Conservation (phyloP, 2,329 filamentous ascomycete genomes). For the Colletotrichum sp. region DNA sequence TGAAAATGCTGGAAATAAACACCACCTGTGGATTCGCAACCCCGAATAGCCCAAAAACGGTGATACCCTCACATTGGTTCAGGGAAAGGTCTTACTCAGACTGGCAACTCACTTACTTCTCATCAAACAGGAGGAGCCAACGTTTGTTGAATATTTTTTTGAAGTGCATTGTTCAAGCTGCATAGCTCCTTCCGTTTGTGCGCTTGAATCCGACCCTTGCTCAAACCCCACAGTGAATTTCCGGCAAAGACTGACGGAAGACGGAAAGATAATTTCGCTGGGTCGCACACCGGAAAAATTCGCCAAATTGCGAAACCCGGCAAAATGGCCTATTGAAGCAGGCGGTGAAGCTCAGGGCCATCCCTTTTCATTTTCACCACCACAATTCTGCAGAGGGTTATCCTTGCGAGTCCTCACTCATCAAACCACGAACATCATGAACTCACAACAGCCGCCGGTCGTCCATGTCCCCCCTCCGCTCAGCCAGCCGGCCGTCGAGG, state of each 20-base stretch:
- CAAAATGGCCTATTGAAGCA: background rate
- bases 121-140: too few relatives aligned
- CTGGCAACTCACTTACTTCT: accelerated
- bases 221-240: background rate
- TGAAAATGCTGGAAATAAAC: background rate
- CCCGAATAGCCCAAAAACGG: background rate
- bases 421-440: background rate
- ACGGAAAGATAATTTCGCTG: background rate
- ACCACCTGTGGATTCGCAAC: background rate
- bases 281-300: background rate
- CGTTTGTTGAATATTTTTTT: too few relatives aligned
- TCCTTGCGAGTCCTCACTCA: background rate
- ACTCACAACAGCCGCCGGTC: background rate
- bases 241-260: background rate
- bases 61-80: background rate
- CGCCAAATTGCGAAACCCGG: background rate
- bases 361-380: background rate
- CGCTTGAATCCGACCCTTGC: background rate
- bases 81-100: accelerated
- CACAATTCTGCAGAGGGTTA: background rate
- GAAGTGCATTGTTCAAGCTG: background rate
- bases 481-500: background rate
- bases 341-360: background rate
- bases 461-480: background rate
- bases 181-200: background rate